These are phyloP conservation scores for Actinidia arguta DNA, from an alignment of 179 eudicot species.

Conservation along the genomic window DNA sequence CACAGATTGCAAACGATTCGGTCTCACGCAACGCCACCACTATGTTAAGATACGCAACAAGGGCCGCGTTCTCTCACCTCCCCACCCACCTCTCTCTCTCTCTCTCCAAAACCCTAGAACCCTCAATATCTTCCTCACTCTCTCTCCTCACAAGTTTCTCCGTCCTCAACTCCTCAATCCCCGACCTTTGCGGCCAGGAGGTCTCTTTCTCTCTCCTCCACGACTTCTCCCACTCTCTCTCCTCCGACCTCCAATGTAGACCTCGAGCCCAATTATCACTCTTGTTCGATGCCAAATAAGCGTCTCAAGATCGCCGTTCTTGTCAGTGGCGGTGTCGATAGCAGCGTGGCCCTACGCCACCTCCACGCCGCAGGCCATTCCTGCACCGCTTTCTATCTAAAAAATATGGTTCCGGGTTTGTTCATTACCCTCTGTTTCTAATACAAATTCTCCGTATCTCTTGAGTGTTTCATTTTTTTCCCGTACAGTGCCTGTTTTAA, in stretches of 20 bases:
- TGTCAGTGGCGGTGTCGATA: constrained; percentile 93
- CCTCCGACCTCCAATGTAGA: background rate
- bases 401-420: constrained; percentile 89
- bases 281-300: constrained; percentile 61
- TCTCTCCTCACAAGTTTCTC: constrained; percentile 6
- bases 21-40: background rate
- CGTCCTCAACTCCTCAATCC: background rate
- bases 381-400: constrained; percentile 95
- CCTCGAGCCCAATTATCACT: constrained; percentile 55
- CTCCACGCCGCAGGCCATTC: constrained; percentile 90
- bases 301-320: constrained; percentile 76
- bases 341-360: constrained; percentile 93
- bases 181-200: background rate
- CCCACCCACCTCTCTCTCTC: background rate
- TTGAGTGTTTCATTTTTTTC: too few species aligned
- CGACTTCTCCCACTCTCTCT: background rate
- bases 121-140: constrained; percentile 4
- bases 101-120: constrained; percentile 4
- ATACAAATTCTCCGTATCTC: too few species aligned
- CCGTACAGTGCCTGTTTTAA: too few species aligned
- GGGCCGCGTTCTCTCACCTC: constrained; percentile 20
- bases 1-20: background rate
- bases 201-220: constrained; percentile 1
- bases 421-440: too few species aligned
- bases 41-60: constrained; percentile 18